Conservation (phyloP, 2,329 filamentous ascomycete genomes). For the Acephala macrosclerotiorum region DNA sequence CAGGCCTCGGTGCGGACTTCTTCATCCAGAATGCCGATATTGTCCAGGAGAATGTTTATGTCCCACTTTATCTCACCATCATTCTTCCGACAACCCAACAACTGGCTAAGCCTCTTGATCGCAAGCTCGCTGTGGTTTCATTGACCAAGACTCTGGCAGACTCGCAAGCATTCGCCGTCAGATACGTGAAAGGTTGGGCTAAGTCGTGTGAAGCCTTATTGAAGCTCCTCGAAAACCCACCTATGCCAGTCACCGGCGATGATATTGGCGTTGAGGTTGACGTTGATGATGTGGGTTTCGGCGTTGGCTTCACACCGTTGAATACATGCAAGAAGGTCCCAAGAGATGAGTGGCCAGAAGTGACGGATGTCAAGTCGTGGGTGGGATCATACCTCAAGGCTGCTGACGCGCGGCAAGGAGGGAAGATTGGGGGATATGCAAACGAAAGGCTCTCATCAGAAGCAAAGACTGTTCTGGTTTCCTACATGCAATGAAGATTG, state of each 20-base stretch:
- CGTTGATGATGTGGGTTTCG: constrained; percentile 94
- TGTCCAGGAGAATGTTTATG: constrained; percentile 82
- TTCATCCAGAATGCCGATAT: constrained; percentile 86
- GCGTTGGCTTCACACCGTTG: constrained; percentile 90
- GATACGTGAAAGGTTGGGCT: constrained; percentile 88
- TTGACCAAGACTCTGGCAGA: constrained; percentile 92
- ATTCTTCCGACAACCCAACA: constrained; percentile 91
- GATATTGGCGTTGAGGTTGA: constrained; percentile 87
- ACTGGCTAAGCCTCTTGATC: constrained; percentile 84
- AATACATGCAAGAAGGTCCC: constrained; percentile 84
- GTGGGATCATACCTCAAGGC: constrained; percentile 70
- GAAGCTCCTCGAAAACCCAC: constrained; percentile 88
- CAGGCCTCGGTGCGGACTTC: constrained; percentile 90
- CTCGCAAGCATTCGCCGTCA: constrained; percentile 81
- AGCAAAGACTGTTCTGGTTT: constrained; percentile 54
- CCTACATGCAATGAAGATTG: constrained; percentile 52
- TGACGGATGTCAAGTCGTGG: constrained; percentile 81
- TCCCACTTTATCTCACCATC: constrained; percentile 83
- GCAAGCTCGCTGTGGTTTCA: constrained; percentile 92
- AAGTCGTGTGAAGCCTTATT: constrained; percentile 90
- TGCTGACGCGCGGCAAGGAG: constrained; percentile 76
- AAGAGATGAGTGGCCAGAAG: constrained; percentile 85
- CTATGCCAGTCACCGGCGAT: constrained; percentile 69
- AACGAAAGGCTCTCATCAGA: constrained; percentile 73
- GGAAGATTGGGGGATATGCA: constrained; percentile 75